Percentiles rank a stretch among this genome's conserved stretches.
phyloP scores from a whole-genome alignment of 805 yeast genomes.

The Yarrowia osloensis region DNA sequence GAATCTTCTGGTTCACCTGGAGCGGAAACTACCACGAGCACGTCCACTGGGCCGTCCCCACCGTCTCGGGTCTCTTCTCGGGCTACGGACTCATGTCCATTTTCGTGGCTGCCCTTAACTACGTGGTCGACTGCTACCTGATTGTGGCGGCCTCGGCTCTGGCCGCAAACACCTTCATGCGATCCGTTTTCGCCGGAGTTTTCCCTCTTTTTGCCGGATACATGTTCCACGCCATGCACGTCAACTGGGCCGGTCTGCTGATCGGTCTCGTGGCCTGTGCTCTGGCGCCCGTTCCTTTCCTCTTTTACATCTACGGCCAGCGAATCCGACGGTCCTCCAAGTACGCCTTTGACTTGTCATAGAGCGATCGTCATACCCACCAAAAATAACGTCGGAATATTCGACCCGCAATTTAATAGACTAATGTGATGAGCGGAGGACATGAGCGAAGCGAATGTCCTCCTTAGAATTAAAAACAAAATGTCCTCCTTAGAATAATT shows the following conservation, averaged over 20 bases:
- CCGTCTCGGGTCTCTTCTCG: constrained; percentile 62
- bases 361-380: neutral
- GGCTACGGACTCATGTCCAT: constrained; percentile 71
- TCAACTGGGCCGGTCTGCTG: constrained; percentile 78
- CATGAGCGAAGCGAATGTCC: no score
- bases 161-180: constrained; percentile 71
- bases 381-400: neutral
- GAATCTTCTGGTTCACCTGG: constrained; percentile 89
- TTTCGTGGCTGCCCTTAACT: constrained; percentile 70
- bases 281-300: constrained; percentile 67
- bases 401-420: neutral
- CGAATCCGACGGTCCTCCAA: constrained; percentile 58
- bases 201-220: constrained; percentile 72
- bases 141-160: constrained; percentile 77
- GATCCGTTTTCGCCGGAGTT: constrained; percentile 69
- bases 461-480: no score
- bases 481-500: no score
- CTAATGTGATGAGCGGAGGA: constrained; percentile 19
- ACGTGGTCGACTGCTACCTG: constrained; percentile 71
- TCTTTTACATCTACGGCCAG: constrained; percentile 63
- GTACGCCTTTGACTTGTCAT: constrained; percentile 47
- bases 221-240: constrained; percentile 70
- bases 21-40: constrained; percentile 70
- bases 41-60: constrained; percentile 81
- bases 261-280: constrained; percentile 61